Conservation (phyloP, 1,284 basidiomycete genomes). For the Rhodotorula sp. region DNA sequence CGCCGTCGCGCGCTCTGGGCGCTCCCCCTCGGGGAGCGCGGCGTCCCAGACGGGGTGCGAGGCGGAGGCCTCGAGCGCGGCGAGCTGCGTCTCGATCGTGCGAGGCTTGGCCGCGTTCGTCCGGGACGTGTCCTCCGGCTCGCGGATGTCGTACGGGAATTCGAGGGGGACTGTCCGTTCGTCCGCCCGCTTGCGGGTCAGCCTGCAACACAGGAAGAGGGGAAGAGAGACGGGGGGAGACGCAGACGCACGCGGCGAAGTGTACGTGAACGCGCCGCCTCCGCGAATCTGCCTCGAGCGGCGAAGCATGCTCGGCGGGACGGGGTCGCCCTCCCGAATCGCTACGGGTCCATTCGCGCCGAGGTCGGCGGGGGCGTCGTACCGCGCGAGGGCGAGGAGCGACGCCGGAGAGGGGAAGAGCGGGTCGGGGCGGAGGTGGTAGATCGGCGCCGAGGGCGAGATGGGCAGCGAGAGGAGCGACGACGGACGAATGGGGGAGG, state of each 20-base stretch:
- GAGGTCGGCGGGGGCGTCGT: constrained; percentile 28
- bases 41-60: constrained; percentile 25
- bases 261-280: constrained; percentile 75
- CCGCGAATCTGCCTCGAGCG: constrained; percentile 35
- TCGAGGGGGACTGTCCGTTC: constrained; percentile 63
- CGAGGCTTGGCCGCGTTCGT: constrained; percentile 38
- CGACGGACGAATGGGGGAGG: neutral
- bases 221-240: neutral
- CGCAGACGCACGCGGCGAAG: constrained; percentile 62
- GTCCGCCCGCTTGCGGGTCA: no score
- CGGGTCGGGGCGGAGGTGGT: constrained; percentile 40
- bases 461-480: constrained; percentile 32
- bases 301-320: constrained; percentile 42
- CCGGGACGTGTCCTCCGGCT: constrained; percentile 16
- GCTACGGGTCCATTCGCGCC: constrained; percentile 30
- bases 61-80: constrained; percentile 58
- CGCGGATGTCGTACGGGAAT: constrained; percentile 78
- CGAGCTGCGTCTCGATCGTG: constrained; percentile 54
- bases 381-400: constrained; percentile 26
- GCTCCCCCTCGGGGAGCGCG: constrained; percentile 52
- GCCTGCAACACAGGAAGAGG: no score
- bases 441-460: constrained; percentile 37
- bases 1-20: constrained; percentile 32
- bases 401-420: constrained; percentile 29
- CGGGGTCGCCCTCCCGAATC: constrained; percentile 30